Evolutionary conservation across 495 filamentous ascomycete species (phyloP).

Genomic region (Neurospora sp.): DNA sequence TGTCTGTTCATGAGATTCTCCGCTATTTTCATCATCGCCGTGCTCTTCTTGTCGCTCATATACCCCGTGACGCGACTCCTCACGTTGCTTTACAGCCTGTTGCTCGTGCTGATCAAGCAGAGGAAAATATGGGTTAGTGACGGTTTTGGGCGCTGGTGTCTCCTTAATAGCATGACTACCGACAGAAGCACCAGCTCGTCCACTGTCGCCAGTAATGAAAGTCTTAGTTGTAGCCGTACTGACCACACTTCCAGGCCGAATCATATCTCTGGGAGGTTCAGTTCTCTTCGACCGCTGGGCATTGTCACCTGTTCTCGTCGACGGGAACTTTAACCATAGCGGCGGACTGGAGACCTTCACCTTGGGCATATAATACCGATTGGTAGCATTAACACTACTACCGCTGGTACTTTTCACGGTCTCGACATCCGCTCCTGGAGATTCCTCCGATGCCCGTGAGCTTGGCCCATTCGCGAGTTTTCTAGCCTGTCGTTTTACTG

Average conservation of each 20-base stretch:
- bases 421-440: slow-evolving; percentile 5
- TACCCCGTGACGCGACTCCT: not conserved
- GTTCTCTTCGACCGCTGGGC: not conserved
- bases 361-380: slow-evolving; percentile 8
- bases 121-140: not conserved
- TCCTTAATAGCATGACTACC: not conserved
- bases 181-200: not conserved
- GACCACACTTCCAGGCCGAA: not conserved
- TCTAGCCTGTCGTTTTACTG: slow-evolving; percentile 3
- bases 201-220: not conserved
- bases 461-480: slow-evolving; percentile 1
- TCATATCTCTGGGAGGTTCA: not conserved
- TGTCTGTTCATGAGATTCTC: not conserved
- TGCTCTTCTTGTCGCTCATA: not conserved
- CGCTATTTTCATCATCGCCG: not conserved
- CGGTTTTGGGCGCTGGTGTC: not conserved
- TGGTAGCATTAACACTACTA: not conserved
- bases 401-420: not conserved
- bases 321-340: slow-evolving; percentile 21
- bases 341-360: slow-evolving; percentile 24
- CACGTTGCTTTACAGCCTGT: not conserved
- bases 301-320: slow-evolving; percentile 17
- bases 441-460: slow-evolving; percentile 1
- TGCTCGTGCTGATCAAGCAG: not conserved
- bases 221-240: not conserved